A percentile compares a stretch with the other conserved stretches of the same genome.
phyloP scores from a whole-genome alignment of 306 rosid genomes.

The Vachellia collinsii region DNA sequence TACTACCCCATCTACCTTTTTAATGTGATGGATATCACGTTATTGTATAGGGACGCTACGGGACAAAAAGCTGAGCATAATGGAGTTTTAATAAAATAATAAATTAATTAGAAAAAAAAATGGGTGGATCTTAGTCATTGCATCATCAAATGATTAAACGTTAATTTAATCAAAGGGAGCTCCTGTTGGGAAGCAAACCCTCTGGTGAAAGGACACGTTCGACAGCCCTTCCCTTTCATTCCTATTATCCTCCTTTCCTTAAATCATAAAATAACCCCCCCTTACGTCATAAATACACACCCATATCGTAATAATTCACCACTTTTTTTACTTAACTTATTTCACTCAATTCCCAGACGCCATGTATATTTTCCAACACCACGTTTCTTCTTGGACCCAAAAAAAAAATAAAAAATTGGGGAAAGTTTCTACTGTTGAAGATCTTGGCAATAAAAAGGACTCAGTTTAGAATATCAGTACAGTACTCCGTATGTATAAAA shows the following conservation, averaged over 20 bases:
- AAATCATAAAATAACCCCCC: neutral
- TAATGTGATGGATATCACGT: too few relatives aligned
- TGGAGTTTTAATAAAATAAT: conserved; percentile 10
- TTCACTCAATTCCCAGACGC: neutral
- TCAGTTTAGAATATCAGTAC: too few relatives aligned
- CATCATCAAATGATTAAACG: conserved; percentile 28
- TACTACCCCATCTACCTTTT: too few relatives aligned
- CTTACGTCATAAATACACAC: conserved; percentile 23
- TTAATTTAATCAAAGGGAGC: neutral
- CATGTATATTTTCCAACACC: neutral
- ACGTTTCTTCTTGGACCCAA: too few relatives aligned
- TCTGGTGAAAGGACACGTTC: neutral
- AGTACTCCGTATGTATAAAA: too few relatives aligned
- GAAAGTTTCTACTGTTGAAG: too few relatives aligned
- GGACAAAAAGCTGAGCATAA: conserved; percentile 47
- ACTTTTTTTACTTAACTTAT: neutral
- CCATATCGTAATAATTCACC: conserved; percentile 19
- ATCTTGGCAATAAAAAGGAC: too few relatives aligned
- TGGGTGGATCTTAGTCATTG: conserved; percentile 18
- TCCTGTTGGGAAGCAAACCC: neutral
- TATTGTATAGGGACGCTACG: neutral
- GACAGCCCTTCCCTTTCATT: neutral
- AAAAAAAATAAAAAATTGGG: too few relatives aligned
- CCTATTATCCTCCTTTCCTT: neutral
- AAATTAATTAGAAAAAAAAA: too few relatives aligned